Base-by-base conservation (phyloP, 2,329 filamentous ascomycete species). In the Aspergillus flavus region DNA sequence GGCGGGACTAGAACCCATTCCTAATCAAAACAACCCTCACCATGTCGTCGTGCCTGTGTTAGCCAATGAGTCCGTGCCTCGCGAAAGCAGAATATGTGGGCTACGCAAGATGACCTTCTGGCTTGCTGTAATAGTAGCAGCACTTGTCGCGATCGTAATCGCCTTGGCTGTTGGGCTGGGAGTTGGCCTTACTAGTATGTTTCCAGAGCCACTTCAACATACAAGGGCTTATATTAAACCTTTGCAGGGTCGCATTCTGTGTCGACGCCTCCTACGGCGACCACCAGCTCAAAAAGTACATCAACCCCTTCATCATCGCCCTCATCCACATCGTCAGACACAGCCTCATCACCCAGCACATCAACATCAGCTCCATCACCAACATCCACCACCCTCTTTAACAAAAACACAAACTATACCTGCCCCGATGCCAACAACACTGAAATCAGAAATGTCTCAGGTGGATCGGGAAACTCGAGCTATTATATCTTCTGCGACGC, bases 401-500 rank as follows among this genome's bases (percentile, higher is more conserved):
- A 19, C 26, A 50, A 50, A 26, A 30, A 6, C 19, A 30, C 23
- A 6, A 43, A 59, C 11, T 53, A 59, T 36, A 41, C 46, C 7
- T 53, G 57, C 4, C 57, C 57, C 32, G 19, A 23, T 4, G 57
- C 34, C 36, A 59, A 53, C 16, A 53, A 59, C 34, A 59, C 57
- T 9, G 57, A 59, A 21, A 16, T 59, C 4, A 34, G 21, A 10
- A 30, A 50, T 30, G 46, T 50, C 16, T 28, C 46, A 1, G 23
- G 45, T 12, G 23, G 45, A 28, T 48, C 45, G 9, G 14, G 7
- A 50, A 30, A 1, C 3, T 50, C 46, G 4, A 53, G 23, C 23
- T 59, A 59, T 41, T 26, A 30, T 34, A 28, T 59, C n/a, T 59
- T 59, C 46, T 59, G 57, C 23, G 34, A 53, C 11, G 57, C 57